Conservation (phyloP, 2,329 filamentous ascomycete species). For the Hymenoscyphus repandus region DNA sequence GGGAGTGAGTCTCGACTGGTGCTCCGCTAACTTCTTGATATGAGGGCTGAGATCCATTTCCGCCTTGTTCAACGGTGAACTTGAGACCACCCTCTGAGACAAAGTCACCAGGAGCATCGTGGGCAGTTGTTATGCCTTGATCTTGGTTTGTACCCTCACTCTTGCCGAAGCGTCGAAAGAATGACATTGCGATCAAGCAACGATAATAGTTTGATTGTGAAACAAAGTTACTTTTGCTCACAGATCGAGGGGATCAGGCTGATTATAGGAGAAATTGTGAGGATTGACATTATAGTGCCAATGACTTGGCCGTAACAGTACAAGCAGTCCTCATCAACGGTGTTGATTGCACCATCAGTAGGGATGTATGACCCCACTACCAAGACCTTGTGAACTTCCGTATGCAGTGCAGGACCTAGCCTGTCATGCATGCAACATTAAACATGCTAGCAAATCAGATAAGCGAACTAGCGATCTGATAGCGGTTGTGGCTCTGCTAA, state of each 20-base stretch:
- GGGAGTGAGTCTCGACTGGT: slow-evolving; percentile 53
- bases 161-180: background rate
- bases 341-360: background rate
- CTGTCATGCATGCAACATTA: background rate
- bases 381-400: background rate
- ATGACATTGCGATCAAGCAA: background rate
- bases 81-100: slow-evolving; percentile 9
- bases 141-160: background rate
- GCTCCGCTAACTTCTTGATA: slow-evolving; percentile 59
- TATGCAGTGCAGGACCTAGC: background rate
- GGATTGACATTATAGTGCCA: too few relatives aligned
- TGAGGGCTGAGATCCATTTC: slow-evolving; percentile 40
- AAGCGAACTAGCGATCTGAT: too few relatives aligned
- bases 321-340: background rate
- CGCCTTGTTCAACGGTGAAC: slow-evolving; percentile 28
- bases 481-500: too few relatives aligned
- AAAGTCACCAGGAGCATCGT: background rate
- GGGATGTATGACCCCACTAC: background rate
- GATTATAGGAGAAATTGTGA: too few relatives aligned
- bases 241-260: too few relatives aligned
- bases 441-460: too few relatives aligned
- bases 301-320: too few relatives aligned
- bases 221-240: background rate
- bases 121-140: background rate
- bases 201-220: background rate